phyloP scores from a whole-genome alignment of 176 grass and related monocot species.

The Triticum aestivum region IWGSC_CS_RefSeq_v2.1 NC_057806.1:379553665-379554164 shows the following conservation, averaged over 20 bases:
- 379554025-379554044: background rate
- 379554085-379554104: background rate
- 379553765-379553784: background rate
- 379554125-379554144: background rate
- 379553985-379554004: background rate
- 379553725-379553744: background rate
- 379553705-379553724: background rate
- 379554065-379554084: background rate
- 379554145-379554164: background rate
- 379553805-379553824: conserved; percentile 75
- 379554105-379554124: background rate
- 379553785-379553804: conserved; percentile 52
- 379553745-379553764: background rate
- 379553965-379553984: background rate
- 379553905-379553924: conserved; percentile 59
- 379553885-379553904: conserved; percentile 65
- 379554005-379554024: conserved; percentile 17
- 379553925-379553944: conserved; percentile 67
- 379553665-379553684: background rate
- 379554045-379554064: too few relatives aligned
- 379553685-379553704: background rate
- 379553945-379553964: conserved; percentile 17
- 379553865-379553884: conserved; percentile 74
- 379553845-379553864: conserved; percentile 65
- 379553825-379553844: conserved; percentile 69